Conservation (phyloP, 2,329 filamentous ascomycete species). For the Rutstroemia sp. region DNA sequence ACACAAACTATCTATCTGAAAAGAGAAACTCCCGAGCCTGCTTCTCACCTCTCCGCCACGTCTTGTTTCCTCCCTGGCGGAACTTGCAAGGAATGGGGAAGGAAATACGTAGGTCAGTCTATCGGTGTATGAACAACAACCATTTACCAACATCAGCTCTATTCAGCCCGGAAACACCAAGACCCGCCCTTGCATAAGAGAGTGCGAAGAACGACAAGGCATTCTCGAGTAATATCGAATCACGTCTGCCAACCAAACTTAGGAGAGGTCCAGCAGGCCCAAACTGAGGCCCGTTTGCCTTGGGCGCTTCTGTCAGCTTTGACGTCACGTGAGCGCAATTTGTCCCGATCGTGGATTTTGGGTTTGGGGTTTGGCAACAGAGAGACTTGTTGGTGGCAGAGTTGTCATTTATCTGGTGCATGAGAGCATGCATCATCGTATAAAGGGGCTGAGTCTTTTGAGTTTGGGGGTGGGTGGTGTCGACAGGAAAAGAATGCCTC, state of each 20-base stretch:
- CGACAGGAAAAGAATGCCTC: not conserved
- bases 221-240: not conserved
- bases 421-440: not conserved
- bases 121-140: too few species aligned
- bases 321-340: not conserved
- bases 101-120: too few species aligned
- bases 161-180: too few species aligned
- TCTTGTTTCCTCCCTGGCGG: too few species aligned
- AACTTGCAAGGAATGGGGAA: too few species aligned
- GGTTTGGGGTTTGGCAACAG: not conserved
- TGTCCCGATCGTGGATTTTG: not conserved
- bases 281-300: conserved; percentile 9
- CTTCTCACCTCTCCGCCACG: too few species aligned
- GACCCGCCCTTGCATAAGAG: not conserved
- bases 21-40: too few species aligned
- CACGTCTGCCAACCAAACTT: not conserved
- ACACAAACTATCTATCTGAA: not conserved
- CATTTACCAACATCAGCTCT: too few species aligned
- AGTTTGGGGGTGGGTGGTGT: not conserved
- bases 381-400: not conserved
- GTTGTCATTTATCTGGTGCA: not conserved
- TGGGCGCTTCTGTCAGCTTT: not conserved
- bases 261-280: not conserved
- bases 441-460: not conserved
- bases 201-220: not conserved